phyloP scores from a whole-genome alignment of 176 grass and related monocot species.

The Lolium rigidum region DNA sequence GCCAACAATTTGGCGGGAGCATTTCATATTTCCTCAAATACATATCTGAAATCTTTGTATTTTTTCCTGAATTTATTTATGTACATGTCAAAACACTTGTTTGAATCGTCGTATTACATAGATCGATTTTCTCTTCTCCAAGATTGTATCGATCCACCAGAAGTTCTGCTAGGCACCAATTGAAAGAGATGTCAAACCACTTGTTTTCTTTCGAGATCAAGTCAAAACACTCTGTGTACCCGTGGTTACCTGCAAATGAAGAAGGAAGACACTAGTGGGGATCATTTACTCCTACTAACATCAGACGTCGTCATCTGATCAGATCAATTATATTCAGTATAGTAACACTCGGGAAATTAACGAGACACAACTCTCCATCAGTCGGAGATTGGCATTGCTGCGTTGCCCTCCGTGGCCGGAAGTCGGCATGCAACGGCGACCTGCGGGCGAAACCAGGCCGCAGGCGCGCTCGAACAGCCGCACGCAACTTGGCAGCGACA shows the following conservation, averaged over 20 bases:
- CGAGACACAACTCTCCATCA: not conserved
- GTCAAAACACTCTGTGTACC: not conserved
- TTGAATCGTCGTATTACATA: no score
- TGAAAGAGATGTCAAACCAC: not conserved
- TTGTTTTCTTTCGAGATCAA: not conserved
- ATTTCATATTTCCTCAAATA: not conserved
- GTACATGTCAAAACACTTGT: no score
- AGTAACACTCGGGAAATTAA: not conserved
- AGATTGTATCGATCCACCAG: not conserved
- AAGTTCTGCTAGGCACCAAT: not conserved
- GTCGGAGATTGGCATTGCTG: not conserved
- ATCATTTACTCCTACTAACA: not conserved
- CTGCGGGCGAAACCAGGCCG: not conserved
- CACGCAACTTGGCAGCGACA: not conserved
- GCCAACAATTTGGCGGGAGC: not conserved
- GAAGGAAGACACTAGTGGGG: not conserved
- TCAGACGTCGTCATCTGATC: not conserved
- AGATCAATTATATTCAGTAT: not conserved
- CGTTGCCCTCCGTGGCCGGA: slow-evolving; percentile 16
- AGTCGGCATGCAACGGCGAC: slow-evolving; percentile 9
- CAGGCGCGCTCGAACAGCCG: not conserved
- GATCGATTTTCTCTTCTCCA: not conserved
- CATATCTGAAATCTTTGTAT: not conserved
- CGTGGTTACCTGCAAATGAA: not conserved
- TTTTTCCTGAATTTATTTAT: no score